Evolutionary conservation across 164 flowering plant genomes (phyloP).

Genomic region (Taxillus chinensis): DNA sequence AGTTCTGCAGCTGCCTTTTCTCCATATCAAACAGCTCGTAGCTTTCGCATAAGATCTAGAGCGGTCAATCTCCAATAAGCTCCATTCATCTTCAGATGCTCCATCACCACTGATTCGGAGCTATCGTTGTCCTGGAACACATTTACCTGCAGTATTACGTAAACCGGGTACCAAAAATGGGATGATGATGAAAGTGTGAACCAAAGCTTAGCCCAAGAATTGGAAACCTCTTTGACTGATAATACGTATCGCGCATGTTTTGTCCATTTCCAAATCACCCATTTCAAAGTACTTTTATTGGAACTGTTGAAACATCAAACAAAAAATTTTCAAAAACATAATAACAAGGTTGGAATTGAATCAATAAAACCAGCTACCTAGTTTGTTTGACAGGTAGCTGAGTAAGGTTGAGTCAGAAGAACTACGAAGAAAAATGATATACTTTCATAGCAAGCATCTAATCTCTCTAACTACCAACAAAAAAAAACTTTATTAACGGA

Average conservation of each 20-base stretch:
- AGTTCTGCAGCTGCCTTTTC: conserved; percentile 63
- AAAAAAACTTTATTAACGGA: too few relatives aligned
- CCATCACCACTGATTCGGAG: conserved; percentile 76
- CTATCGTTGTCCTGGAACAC: conserved; percentile 51
- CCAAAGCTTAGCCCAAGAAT: neutral
- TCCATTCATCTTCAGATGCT: conserved; percentile 81
- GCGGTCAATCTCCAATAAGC: conserved; percentile 93
- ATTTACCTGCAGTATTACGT: neutral
- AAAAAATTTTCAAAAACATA: too few relatives aligned
- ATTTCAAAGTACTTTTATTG: conserved; percentile 9
- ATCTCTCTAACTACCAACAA: too few relatives aligned
- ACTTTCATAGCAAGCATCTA: too few relatives aligned
- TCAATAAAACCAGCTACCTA: too few relatives aligned
- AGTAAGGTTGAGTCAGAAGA: too few relatives aligned
- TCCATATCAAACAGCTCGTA: conserved; percentile 40
- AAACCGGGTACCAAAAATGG: neutral
- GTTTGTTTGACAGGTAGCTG: too few relatives aligned
- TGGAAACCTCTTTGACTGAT: conserved; percentile 69
- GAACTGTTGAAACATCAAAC: too few relatives aligned
- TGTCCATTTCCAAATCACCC: conserved; percentile 60
- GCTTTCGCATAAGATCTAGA: conserved; percentile 70
- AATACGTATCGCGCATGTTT: conserved; percentile 63
- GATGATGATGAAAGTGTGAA: too few relatives aligned
- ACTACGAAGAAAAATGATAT: too few relatives aligned
- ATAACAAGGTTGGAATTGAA: too few relatives aligned